These are phyloP conservation scores for Closterium sp. DNA, from an alignment of 139 green algal genomes.

Conservation along the genomic window DNA sequence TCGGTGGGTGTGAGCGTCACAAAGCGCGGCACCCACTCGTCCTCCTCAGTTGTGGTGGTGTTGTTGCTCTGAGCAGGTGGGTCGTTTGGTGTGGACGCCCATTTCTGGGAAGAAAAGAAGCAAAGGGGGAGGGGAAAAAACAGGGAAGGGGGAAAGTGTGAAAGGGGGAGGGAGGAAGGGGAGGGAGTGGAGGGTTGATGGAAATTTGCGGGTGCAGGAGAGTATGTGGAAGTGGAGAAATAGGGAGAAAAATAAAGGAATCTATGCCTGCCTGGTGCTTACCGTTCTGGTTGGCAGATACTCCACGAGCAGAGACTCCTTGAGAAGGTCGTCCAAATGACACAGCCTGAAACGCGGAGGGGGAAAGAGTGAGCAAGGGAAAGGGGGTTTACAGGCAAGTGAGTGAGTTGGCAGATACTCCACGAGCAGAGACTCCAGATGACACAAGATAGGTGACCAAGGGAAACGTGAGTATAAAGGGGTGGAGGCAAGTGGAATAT, in stretches of 20 bases:
- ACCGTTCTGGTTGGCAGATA: background rate
- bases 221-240: background rate
- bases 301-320: background rate
- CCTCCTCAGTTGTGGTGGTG: background rate
- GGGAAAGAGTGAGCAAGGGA: no score
- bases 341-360: background rate
- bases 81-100: background rate
- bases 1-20: background rate
- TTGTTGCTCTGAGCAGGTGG: background rate
- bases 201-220: no score
- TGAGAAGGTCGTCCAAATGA: background rate
- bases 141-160: background rate
- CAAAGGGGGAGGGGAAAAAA: background rate
- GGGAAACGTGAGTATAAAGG: no score
- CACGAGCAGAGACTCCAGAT: background rate
- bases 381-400: no score
- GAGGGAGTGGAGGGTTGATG: no score
- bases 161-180: no score
- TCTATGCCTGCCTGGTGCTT: background rate
- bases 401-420: no score
- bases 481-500: no score
- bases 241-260: no score
- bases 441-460: background rate
- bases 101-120: background rate
- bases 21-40: background rate